Percentiles rank a stretch among this genome's conserved stretches.
phyloP scores from a whole-genome alignment of 371 early-diverging fungal genomes.

The Scutellospora calospora region DNA sequence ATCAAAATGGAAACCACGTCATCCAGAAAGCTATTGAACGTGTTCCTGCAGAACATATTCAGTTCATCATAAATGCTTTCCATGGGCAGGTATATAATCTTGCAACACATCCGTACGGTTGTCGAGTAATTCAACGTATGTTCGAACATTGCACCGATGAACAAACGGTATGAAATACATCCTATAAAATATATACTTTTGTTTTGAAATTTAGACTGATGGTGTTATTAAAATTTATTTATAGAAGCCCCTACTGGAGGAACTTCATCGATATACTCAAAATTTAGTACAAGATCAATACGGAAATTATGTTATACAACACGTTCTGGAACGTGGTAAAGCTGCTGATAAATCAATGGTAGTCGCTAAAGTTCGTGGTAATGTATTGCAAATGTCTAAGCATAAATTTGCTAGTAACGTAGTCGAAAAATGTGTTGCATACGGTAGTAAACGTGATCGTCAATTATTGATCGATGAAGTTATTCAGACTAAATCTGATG shows the following conservation, averaged over 20 bases:
- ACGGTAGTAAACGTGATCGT: conserved; percentile 56
- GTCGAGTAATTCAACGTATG: conserved; percentile 99
- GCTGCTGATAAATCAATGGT: conserved; percentile 86
- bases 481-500: conserved; percentile 74
- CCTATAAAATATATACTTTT: neutral
- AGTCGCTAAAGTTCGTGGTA: conserved; percentile 89
- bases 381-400: conserved; percentile 88
- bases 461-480: conserved; percentile 90
- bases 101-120: conserved; percentile 99
- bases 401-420: conserved; percentile 99
- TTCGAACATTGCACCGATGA: conserved; percentile 98
- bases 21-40: conserved; percentile 99
- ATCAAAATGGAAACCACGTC: conserved; percentile 99
- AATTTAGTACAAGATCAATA: conserved; percentile 99
- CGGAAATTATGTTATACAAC: conserved; percentile 99
- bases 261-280: conserved; percentile 90
- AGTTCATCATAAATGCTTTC: conserved; percentile 97
- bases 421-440: conserved; percentile 54
- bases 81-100: conserved; percentile 95
- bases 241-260: conserved; percentile 85
- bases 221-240: neutral
- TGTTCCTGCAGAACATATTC: conserved; percentile 91
- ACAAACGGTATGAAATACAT: conserved; percentile 68
- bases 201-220: neutral
- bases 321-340: conserved; percentile 96